Conservation (phyloP, 306 rosid species). For the Vigna reflexopilosa region DNA sequence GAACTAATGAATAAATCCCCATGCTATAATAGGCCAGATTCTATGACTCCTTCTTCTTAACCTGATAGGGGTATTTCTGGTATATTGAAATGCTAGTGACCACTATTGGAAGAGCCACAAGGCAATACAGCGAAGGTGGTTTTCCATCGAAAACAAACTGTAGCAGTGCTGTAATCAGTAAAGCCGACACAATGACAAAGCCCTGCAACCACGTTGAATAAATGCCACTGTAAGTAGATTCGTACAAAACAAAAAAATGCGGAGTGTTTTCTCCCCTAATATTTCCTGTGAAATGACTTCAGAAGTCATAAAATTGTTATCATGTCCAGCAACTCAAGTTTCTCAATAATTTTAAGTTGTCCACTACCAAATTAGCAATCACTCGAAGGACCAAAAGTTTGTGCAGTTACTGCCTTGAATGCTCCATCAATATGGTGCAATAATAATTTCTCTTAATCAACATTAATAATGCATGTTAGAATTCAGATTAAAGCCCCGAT, state of each 20-base stretch:
- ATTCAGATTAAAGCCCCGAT: conserved; percentile 7
- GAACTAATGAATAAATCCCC: conserved; percentile 36
- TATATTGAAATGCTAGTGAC: conserved; percentile 81
- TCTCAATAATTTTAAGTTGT: conserved; percentile 11
- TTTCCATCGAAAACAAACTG: conserved; percentile 95
- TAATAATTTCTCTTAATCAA: conserved; percentile 8
- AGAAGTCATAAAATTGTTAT: not conserved
- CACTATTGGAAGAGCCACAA: conserved; percentile 89
- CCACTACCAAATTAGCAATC: conserved; percentile 13
- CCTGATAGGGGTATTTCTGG: conserved; percentile 84
- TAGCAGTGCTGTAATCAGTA: conserved; percentile 87
- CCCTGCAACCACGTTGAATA: conserved; percentile 74
- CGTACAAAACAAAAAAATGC: conserved; percentile 18
- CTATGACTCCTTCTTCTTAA: conserved; percentile 73
- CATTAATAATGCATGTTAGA: conserved; percentile 15
- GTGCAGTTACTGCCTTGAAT: conserved; percentile 12
- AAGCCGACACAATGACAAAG: conserved; percentile 94
- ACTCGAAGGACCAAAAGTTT: conserved; percentile 6
- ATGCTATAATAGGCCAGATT: conserved; percentile 16
- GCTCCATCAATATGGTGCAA: conserved; percentile 22
- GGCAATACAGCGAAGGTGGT: conserved; percentile 86
- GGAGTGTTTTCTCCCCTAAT: conserved; percentile 9
- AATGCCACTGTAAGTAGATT: conserved; percentile 19
- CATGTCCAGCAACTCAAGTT: conserved; percentile 11
- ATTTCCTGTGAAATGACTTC: conserved; percentile 29